Evolutionary conservation across 2,329 filamentous ascomycete species (phyloP).

Genomic region (Microdochium trichocladiopsis): DNA sequence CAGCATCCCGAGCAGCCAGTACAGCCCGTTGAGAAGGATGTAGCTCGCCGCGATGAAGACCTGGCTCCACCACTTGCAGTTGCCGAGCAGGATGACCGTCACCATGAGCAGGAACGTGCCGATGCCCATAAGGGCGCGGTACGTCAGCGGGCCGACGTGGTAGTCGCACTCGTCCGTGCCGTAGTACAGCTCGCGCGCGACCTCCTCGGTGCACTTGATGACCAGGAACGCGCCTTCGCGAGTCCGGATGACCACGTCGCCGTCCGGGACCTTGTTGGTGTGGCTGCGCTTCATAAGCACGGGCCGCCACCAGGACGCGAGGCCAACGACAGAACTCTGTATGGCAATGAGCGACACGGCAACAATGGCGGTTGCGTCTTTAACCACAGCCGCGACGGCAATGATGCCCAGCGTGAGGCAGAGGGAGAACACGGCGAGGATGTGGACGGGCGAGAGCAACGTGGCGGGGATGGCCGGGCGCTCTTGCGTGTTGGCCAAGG

Average conservation of each 20-base stretch:
- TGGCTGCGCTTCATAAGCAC: constrained; percentile 43
- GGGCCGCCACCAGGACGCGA: constrained; percentile 51
- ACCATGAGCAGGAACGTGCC: constrained; percentile 56
- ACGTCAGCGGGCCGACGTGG: constrained; percentile 34
- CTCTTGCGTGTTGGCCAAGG: constrained; percentile 25
- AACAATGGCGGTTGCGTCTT: constrained; percentile 43
- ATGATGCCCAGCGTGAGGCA: constrained; percentile 41
- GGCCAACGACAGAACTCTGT: constrained; percentile 46
- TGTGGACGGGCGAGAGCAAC: constrained; percentile 43
- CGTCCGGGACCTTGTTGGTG: constrained; percentile 39
- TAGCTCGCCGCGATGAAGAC: constrained; percentile 50
- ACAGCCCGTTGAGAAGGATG: constrained; percentile 51
- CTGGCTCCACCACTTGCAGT: constrained; percentile 55
- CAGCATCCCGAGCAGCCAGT: constrained; percentile 48
- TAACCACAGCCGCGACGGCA: constrained; percentile 28
- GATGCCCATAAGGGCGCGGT: constrained; percentile 46
- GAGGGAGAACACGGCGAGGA: constrained; percentile 44
- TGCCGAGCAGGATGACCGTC: constrained; percentile 53
- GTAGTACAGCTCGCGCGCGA: constrained; percentile 55
- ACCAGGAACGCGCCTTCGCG: constrained; percentile 53
- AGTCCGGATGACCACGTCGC: constrained; percentile 56
- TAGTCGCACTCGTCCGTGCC: constrained; percentile 55
- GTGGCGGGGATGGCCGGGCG: constrained; percentile 40
- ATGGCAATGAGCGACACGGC: constrained; percentile 44
- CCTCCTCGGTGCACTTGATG: constrained; percentile 49